phyloP scores from a whole-genome alignment of 768 basidiomycete species.

The Psilocybe cyanescens region DNA sequence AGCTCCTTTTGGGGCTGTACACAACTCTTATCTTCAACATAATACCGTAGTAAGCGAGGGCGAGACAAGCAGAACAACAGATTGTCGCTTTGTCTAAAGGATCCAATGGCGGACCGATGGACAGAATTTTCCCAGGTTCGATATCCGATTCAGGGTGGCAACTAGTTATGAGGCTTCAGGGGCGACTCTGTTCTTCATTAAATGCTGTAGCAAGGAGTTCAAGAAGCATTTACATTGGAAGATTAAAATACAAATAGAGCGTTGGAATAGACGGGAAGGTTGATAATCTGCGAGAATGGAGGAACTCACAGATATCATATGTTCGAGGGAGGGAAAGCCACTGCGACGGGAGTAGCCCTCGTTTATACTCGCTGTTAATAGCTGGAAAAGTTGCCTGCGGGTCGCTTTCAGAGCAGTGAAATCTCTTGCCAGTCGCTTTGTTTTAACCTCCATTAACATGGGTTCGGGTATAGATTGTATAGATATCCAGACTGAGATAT shows the following conservation, averaged over 20 bases:
- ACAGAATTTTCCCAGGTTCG: background rate
- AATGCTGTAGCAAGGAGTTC: background rate
- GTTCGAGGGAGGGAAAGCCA: conserved; percentile 23
- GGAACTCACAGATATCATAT: background rate
- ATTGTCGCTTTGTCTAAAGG: background rate
- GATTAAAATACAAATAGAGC: background rate
- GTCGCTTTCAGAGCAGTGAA: background rate
- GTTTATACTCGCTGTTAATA: conserved; percentile 24
- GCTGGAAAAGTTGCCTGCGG: conserved; percentile 4
- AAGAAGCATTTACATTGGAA: background rate
- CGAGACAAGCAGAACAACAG: background rate
- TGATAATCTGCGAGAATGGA: background rate
- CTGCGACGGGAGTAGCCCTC: conserved; percentile 23
- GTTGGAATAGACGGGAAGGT: background rate
- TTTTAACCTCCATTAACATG: background rate
- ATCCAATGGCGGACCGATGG: background rate
- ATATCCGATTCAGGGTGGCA: background rate
- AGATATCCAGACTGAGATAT: background rate
- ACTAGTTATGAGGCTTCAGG: background rate
- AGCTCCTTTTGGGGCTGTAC: conserved; percentile 2
- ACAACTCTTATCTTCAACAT: background rate
- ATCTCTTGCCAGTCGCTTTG: background rate
- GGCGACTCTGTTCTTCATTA: background rate
- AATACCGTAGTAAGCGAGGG: background rate
- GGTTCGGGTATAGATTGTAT: conserved; percentile 10